Evolutionary conservation across 1,139 yeast species (phyloP), one percentile per base, ranked within the genome.

Genomic region (Suhomyces choctaworum): DNA sequence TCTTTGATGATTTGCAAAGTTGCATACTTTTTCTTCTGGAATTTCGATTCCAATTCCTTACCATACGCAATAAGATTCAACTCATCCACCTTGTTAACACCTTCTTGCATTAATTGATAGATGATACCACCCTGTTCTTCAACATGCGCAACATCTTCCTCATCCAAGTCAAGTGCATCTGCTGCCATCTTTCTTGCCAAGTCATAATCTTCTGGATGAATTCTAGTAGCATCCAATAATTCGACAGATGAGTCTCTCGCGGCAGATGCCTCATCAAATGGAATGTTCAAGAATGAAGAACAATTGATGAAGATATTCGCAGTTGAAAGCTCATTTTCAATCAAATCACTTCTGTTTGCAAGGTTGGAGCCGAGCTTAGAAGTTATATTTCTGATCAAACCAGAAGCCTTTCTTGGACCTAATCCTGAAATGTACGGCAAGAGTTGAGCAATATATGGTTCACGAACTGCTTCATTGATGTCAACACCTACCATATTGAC

Each of bases 121-220:
- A 92, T 83, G 9, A 90, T 89, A 29, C 95, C 97, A 39, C 95
- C 95, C 46, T 70, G 76, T 42, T 68, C 73, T 49, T 86, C 95
- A 42, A 83, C 70, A 40, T 83, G 94, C 3, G 82, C 87, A 55
- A 87, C 74, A 50, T 90, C 96, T 61, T 90, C 97, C 53, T 94
- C 98, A 53, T 90, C 97, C 47, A 89, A 74, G 53, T 94, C 99
- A 45, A 92, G 72, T 1, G 98, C 97, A 68, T 92, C 98, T 2
- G 96, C 94, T 7, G 97, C 97, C 89, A 92, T 90, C 57, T 92
- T 92, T 38, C 94, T 79, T 2, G 97, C 97, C 50, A 92, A 73
- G 42, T 87, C 96, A 56, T 92, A 92, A 62, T 92, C 98, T 61
- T 94, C 97, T 4, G 98, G 98, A 52, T 92, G 99, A 29, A 94